Conservation (phyloP, 108 stramenopile genomes). For the Fistulifera pelliculosa region DNA sequence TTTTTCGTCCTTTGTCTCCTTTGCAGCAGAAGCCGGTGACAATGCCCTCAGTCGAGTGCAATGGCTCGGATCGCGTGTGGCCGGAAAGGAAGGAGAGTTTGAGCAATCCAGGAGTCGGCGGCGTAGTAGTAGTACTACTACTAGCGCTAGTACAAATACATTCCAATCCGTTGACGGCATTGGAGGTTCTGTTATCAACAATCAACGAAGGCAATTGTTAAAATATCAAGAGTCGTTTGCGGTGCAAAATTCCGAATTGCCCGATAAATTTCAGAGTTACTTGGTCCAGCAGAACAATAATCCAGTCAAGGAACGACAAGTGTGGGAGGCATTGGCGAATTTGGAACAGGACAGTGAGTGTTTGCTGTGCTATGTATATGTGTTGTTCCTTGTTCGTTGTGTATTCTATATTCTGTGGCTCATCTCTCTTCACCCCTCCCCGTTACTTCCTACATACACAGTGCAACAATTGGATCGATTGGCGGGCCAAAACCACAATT, state of each 20-base stretch:
- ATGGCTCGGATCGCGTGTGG: conserved; percentile 8
- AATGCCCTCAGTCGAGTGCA: conserved; percentile 23
- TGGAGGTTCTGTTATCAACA: not conserved
- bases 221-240: not conserved
- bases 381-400: not conserved
- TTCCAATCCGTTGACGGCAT: conserved; percentile 3
- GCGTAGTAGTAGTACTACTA: too few species aligned
- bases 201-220: not conserved
- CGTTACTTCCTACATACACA: not conserved
- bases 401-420: not conserved
- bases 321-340: conserved; percentile 31
- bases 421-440: not conserved
- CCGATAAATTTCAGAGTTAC: not conserved
- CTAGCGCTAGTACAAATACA: too few species aligned
- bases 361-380: not conserved
- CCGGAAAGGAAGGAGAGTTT: not conserved
- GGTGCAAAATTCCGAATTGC: not conserved
- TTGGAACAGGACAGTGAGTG: conserved; percentile 29
- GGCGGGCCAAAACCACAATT: conserved; percentile 56
- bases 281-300: not conserved
- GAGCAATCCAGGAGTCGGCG: not conserved
- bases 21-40: conserved; percentile 6
- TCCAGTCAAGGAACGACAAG: conserved; percentile 17
- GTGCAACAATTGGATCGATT: conserved; percentile 63
- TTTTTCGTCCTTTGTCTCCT: not conserved